Percentiles rank a stretch among this genome's conserved stretches.
Conservation (phyloP, 331 rosid genomes). For the Dryas integrifolia region DNA sequence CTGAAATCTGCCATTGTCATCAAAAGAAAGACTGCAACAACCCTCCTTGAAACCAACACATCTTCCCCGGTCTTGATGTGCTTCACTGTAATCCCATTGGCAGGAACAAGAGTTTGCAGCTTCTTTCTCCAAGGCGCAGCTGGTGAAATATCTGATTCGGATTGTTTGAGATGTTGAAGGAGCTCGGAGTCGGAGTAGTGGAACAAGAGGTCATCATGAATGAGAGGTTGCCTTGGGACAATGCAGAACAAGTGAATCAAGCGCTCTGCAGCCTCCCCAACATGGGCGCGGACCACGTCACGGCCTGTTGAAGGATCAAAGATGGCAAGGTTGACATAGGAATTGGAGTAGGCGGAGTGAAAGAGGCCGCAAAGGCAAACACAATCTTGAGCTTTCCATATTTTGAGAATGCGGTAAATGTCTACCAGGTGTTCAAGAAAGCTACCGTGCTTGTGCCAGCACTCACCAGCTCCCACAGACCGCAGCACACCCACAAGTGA, state of each 20-base stretch:
- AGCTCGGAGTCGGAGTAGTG: conserved; percentile 61
- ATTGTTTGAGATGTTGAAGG: conserved; percentile 47
- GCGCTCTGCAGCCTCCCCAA: conserved; percentile 61
- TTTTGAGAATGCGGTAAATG: conserved; percentile 57
- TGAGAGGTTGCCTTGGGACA: conserved; percentile 68
- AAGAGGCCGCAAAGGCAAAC: conserved; percentile 84
- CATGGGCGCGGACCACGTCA: conserved; percentile 51
- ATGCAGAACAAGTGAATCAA: conserved; percentile 70
- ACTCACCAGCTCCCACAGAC: conserved; percentile 81
- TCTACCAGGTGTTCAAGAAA: conserved; percentile 78
- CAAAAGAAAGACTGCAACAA: conserved; percentile 59
- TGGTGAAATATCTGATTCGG: not conserved
- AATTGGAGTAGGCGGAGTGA: conserved; percentile 90
- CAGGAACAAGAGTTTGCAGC: conserved; percentile 50
- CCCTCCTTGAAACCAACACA: conserved; percentile 60
- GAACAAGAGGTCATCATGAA: conserved; percentile 75
- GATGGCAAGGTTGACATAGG: conserved; percentile 88
- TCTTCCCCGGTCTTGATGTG: conserved; percentile 64
- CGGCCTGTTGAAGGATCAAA: conserved; percentile 83
- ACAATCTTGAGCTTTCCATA: conserved; percentile 54
- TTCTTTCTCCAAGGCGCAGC: conserved; percentile 59
- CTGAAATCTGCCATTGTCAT: conserved; percentile 88
- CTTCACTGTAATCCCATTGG: conserved; percentile 50
- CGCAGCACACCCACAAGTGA: conserved; percentile 46
- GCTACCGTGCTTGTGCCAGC: conserved; percentile 96